A percentile compares a stretch with the other conserved stretches of the same genome.
Conservation (phyloP, 176 grass and related monocot species). For the Carex myosuroides region DNA sequence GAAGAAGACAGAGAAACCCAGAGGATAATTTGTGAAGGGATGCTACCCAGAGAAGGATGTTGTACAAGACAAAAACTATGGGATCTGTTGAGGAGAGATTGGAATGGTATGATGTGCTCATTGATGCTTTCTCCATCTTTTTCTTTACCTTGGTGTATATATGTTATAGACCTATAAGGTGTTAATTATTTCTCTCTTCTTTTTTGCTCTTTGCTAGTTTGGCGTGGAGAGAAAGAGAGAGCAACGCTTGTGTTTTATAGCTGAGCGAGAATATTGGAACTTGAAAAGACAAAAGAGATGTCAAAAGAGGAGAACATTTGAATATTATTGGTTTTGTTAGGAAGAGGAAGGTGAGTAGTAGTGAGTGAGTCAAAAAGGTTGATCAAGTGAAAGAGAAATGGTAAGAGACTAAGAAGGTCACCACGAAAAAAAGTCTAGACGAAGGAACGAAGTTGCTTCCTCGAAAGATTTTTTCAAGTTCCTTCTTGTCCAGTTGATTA, state of each 20-base stretch:
- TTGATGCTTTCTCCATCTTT: slow-evolving; percentile 19
- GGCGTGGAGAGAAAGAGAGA: background rate
- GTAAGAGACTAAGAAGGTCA: background rate
- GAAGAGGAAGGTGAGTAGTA: slow-evolving; percentile 2
- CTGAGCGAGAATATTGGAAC: background rate
- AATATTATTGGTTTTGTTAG: background rate
- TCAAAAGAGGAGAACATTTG: background rate
- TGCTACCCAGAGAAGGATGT: slow-evolving; percentile 11
- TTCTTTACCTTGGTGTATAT: background rate
- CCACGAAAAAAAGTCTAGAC: too few relatives aligned
- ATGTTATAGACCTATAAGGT: background rate
- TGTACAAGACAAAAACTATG: slow-evolving; percentile 13
- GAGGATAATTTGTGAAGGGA: background rate
- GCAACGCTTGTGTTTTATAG: slow-evolving; percentile 1
- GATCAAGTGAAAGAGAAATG: slow-evolving; percentile 6
- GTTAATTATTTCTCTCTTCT: background rate
- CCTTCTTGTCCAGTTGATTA: background rate
- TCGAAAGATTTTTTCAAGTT: background rate
- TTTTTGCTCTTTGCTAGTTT: background rate
- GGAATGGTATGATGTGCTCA: background rate
- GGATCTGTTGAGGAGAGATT: background rate
- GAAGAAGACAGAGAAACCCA: background rate
- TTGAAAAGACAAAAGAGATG: slow-evolving; percentile 9
- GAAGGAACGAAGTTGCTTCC: background rate
- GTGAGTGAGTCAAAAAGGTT: slow-evolving; percentile 7